phyloP scores from a whole-genome alignment of 2,329 filamentous ascomycete genomes.

The Colletotrichum noveboracense region DNA sequence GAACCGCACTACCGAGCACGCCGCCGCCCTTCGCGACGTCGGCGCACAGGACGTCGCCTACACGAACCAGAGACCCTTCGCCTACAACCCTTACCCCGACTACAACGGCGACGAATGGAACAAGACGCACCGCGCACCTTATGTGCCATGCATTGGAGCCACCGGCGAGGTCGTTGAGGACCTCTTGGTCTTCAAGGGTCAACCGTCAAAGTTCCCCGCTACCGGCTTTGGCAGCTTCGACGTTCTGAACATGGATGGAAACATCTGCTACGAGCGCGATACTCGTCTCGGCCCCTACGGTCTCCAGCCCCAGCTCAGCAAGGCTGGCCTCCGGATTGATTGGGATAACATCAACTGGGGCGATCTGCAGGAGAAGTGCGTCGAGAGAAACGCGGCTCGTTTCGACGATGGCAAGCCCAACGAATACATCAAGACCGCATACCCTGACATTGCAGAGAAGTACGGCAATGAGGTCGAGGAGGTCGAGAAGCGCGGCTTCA shows the following conservation, averaged over 20 bases:
- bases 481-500: conserved; percentile 4
- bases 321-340: conserved; percentile 49
- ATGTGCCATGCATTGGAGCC: conserved; percentile 70
- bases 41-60: conserved; percentile 31
- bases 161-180: conserved; percentile 65
- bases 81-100: conserved; percentile 73
- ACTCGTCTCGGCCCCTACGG: conserved; percentile 74
- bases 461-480: neutral
- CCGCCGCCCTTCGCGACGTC: conserved; percentile 17
- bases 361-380: conserved; percentile 69
- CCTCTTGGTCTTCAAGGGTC: conserved; percentile 67
- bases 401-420: conserved; percentile 55
- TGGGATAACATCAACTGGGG: conserved; percentile 77
- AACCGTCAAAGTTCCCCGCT: conserved; percentile 62
- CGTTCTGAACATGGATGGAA: conserved; percentile 63
- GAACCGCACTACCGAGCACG: conserved; percentile 35
- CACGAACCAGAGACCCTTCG: conserved; percentile 52
- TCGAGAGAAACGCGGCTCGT: conserved; percentile 68
- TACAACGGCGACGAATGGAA: conserved; percentile 71
- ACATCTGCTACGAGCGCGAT: conserved; percentile 72
- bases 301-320: conserved; percentile 52
- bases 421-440: conserved; percentile 43
- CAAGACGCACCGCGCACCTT: conserved; percentile 58
- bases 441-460: conserved; percentile 26
- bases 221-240: conserved; percentile 69